A percentile compares a stretch with the other conserved stretches of the same genome.
phyloP scores from a whole-genome alignment of 2,329 filamentous ascomycete genomes.

The Aspergillus terreus region DNA sequence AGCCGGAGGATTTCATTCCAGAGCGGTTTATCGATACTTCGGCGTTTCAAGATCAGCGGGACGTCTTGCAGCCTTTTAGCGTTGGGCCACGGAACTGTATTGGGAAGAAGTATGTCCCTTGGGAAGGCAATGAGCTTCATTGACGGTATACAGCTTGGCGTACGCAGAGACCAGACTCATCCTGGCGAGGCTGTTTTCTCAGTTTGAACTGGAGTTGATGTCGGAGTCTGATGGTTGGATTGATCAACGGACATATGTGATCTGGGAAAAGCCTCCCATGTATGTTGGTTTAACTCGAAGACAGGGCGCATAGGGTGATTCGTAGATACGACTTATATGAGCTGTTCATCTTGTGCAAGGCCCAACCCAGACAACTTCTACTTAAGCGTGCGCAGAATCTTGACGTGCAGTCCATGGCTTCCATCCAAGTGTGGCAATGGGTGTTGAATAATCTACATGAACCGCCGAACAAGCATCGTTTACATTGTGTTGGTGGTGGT shows the following conservation, averaged over 20 bases:
- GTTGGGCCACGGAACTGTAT: slow-evolving; percentile 10
- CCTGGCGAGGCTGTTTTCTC: slow-evolving; percentile 22
- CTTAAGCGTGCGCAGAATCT: too few species aligned
- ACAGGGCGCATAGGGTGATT: too few species aligned
- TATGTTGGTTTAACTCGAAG: not conserved
- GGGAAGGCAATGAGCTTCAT: not conserved
- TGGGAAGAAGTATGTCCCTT: slow-evolving; percentile 12
- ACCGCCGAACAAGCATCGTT: too few species aligned
- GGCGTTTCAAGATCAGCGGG: slow-evolving; percentile 21
- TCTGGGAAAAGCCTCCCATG: slow-evolving; percentile 26
- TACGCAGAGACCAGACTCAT: slow-evolving; percentile 24
- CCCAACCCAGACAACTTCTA: too few species aligned
- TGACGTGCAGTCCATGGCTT: too few species aligned
- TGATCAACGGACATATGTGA: slow-evolving; percentile 19
- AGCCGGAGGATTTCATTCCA: slow-evolving; percentile 16
- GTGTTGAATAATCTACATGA: too few species aligned
- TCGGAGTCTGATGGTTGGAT: slow-evolving; percentile 17
- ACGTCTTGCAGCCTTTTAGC: slow-evolving; percentile 8
- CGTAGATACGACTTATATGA: too few species aligned
- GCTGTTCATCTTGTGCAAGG: too few species aligned
- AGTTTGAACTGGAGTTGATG: slow-evolving; percentile 20
- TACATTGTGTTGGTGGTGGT: too few species aligned
- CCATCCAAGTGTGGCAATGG: too few species aligned
- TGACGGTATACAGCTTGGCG: slow-evolving; percentile 11
- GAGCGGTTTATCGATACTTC: slow-evolving; percentile 19